Percentiles rank a stretch among this genome's conserved stretches.
phyloP scores from a whole-genome alignment of 2,329 filamentous ascomycete species.

The Madurella mycetomatis region DNA sequence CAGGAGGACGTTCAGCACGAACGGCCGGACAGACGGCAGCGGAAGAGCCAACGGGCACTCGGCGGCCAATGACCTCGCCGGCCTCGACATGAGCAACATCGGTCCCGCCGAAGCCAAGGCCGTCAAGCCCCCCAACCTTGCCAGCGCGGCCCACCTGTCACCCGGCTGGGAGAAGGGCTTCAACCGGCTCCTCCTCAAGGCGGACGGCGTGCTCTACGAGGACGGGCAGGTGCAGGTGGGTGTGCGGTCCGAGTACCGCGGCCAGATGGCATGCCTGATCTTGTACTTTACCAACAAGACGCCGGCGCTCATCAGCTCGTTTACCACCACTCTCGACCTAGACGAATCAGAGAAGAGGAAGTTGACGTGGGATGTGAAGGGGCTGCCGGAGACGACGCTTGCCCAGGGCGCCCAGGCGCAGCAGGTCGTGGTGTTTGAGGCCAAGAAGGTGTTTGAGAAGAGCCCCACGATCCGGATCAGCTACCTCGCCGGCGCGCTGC shows the following conservation, averaged over 20 bases:
- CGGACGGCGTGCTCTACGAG: constrained; percentile 89
- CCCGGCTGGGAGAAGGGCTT: constrained; percentile 93
- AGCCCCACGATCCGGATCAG: constrained; percentile 89
- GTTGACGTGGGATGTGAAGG: constrained; percentile 82
- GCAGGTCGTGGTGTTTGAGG: constrained; percentile 93
- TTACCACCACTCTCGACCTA: constrained; percentile 90
- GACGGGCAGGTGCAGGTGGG: constrained; percentile 92
- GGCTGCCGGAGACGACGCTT: constrained; percentile 78
- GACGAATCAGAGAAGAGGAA: constrained; percentile 60
- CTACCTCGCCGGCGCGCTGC: constrained; percentile 88
- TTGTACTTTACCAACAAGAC: constrained; percentile 96
- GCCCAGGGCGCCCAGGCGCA: constrained; percentile 72
- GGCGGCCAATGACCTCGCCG: constrained; percentile 64
- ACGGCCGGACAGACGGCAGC: constrained; percentile 47
- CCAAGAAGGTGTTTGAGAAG: constrained; percentile 73
- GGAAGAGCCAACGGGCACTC: constrained; percentile 47
- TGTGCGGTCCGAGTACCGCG: constrained; percentile 87
- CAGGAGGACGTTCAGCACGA: constrained; percentile 76
- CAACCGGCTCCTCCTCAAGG: constrained; percentile 70
- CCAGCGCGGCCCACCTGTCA: constrained; percentile 85
- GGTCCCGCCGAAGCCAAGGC: constrained; percentile 53
- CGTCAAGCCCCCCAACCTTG: constrained; percentile 72
- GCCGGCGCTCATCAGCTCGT: constrained; percentile 75
- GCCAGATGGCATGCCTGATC: constrained; percentile 92
- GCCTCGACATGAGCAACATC: constrained; percentile 70